Percentiles rank a stretch among this genome's conserved stretches.
Conservation (phyloP, 2,329 filamentous ascomycete genomes). For the Thielaviopsis euricoi region DNA sequence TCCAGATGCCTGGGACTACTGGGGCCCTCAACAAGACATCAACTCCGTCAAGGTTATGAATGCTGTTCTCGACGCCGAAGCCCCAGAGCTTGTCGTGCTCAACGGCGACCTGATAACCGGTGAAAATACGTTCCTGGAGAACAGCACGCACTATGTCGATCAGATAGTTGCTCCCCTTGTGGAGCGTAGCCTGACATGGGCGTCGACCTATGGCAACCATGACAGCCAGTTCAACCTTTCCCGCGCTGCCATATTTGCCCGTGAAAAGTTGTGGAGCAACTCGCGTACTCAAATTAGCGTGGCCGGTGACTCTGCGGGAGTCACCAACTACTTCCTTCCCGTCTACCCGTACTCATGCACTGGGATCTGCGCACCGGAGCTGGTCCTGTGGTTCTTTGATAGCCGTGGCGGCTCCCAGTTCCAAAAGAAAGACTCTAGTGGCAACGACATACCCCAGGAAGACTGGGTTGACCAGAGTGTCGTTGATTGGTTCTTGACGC, state of each 20-base stretch:
- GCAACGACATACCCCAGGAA: background rate
- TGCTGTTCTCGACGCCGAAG: slow-evolving; percentile 38
- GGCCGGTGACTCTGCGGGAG: slow-evolving; percentile 16
- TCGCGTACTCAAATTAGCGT: slow-evolving; percentile 10
- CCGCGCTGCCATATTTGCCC: slow-evolving; percentile 23
- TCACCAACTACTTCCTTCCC: slow-evolving; percentile 26
- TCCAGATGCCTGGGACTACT: slow-evolving; percentile 14
- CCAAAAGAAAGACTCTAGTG: background rate
- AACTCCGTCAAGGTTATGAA: slow-evolving; percentile 40
- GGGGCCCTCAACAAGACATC: slow-evolving; percentile 35
- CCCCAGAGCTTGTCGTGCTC: slow-evolving; percentile 44
- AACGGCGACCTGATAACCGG: slow-evolving; percentile 60
- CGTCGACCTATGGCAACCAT: slow-evolving; percentile 57
- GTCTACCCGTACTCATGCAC: slow-evolving; percentile 25
- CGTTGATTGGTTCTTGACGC: slow-evolving; percentile 27
- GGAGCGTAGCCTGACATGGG: slow-evolving; percentile 39
- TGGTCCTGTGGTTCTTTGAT: slow-evolving; percentile 60
- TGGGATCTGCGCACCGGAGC: slow-evolving; percentile 21
- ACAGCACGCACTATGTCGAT: slow-evolving; percentile 38
- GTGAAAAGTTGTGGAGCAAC: slow-evolving; percentile 19
- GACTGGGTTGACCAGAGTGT: slow-evolving; percentile 30
- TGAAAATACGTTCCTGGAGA: slow-evolving; percentile 37
- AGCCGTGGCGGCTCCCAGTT: slow-evolving; percentile 33
- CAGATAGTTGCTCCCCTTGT: slow-evolving; percentile 42
- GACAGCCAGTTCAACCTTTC: slow-evolving; percentile 45